Conservation (phyloP, 306 rosid species). For the Ceratonia siliqua region DNA sequence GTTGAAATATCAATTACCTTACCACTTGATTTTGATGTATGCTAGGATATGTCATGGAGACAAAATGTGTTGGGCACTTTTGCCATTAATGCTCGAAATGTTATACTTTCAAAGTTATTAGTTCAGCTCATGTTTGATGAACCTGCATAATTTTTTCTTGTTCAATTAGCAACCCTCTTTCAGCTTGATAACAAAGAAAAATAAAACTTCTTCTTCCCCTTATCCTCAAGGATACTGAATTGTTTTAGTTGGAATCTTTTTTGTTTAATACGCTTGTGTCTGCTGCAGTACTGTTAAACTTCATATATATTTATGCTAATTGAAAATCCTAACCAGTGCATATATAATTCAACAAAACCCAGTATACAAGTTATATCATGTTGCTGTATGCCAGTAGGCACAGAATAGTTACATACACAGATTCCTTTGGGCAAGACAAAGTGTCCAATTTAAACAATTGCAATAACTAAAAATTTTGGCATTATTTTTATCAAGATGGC, state of each 20-base stretch:
- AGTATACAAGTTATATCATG: neutral
- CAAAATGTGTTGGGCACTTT: neutral
- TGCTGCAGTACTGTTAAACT: neutral
- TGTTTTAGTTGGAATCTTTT: neutral
- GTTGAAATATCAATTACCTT: neutral
- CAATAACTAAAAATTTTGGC: neutral
- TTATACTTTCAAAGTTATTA: neutral
- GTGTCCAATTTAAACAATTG: neutral
- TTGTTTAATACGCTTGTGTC: neutral
- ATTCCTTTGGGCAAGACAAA: neutral
- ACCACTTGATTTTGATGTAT: neutral
- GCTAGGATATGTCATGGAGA: neutral
- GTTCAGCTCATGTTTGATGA: neutral
- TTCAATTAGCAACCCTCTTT: neutral
- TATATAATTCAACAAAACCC: neutral
- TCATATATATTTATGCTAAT: neutral
- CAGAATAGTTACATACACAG: neutral
- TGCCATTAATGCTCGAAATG: neutral
- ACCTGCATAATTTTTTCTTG: neutral
- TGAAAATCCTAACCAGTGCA: neutral
- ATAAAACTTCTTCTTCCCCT: neutral
- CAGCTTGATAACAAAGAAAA: neutral
- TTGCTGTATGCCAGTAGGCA: neutral
- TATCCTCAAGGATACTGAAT: neutral
- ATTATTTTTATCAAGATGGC: neutral